Evolutionary conservation across 371 early-diverging fungal species (phyloP).

Genomic region (Saksenaea oblongispora): DNA sequence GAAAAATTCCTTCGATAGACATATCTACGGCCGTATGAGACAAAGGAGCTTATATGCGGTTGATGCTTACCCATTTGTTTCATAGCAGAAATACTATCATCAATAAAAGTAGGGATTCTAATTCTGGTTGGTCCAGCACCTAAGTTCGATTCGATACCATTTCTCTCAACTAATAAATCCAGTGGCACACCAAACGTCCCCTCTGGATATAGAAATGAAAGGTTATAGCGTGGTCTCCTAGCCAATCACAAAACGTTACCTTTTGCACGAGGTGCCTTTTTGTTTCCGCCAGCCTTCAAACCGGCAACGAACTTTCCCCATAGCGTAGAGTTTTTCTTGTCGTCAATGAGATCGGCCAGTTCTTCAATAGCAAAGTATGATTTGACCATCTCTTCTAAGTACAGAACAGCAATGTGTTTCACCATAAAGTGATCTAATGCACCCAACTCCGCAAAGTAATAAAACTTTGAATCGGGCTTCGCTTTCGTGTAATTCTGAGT

Average conservation of each 20-base stretch:
- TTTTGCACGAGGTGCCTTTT: slow-evolving; percentile 62
- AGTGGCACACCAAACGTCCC: slow-evolving; percentile 92
- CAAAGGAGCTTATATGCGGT: neutral
- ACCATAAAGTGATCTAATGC: slow-evolving; percentile 84
- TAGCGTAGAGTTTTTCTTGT: slow-evolving; percentile 62
- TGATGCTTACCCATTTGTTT: slow-evolving; percentile 74
- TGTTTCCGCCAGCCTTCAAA: slow-evolving; percentile 58
- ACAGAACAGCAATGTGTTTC: slow-evolving; percentile 81
- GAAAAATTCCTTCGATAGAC: slow-evolving; percentile 92
- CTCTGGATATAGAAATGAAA: slow-evolving; percentile 32
- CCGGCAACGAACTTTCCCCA: slow-evolving; percentile 77
- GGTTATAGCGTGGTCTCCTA: neutral
- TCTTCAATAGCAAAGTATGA: slow-evolving; percentile 68
- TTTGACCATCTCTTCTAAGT: slow-evolving; percentile 72
- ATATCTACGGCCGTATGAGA: slow-evolving; percentile 46
- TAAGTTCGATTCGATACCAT: slow-evolving; percentile 82
- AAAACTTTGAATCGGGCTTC: slow-evolving; percentile 46
- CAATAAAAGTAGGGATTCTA: slow-evolving; percentile 85
- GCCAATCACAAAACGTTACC: slow-evolving; percentile 36
- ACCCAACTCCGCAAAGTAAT: slow-evolving; percentile 79
- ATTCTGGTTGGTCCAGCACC: slow-evolving; percentile 78
- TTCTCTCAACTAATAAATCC: slow-evolving; percentile 80
- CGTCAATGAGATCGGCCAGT: slow-evolving; percentile 72
- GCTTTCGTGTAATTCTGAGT: slow-evolving; percentile 31
- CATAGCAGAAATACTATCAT: slow-evolving; percentile 77